Conservation (phyloP, 768 basidiomycete species). For the Lactarius sp. region DNA sequence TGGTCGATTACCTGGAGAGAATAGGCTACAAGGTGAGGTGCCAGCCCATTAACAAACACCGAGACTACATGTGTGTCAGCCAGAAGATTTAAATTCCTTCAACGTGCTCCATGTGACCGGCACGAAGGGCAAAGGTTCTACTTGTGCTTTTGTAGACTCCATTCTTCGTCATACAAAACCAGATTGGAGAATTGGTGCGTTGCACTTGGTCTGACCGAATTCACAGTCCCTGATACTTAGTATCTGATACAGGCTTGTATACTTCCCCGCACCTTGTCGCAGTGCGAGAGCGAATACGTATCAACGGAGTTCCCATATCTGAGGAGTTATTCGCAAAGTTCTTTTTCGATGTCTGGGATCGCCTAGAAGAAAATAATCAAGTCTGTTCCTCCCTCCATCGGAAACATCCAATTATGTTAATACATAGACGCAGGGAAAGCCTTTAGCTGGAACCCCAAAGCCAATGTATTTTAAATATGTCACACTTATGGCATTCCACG, state of each 20-base stretch:
- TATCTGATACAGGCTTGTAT: constrained; percentile 63
- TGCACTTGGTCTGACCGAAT: neutral
- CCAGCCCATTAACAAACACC: constrained; percentile 23
- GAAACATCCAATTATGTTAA: neutral
- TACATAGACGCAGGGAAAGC: constrained; percentile 38
- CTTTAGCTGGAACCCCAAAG: constrained; percentile 55
- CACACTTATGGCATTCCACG: constrained; percentile 88
- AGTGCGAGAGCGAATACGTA: constrained; percentile 90
- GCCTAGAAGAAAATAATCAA: constrained; percentile 53
- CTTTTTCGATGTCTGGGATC: constrained; percentile 97
- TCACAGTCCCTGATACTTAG: neutral
- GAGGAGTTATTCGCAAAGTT: constrained; percentile 85
- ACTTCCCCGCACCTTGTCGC: constrained; percentile 96
- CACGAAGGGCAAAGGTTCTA: constrained; percentile 98
- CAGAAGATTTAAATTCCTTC: constrained; percentile 75
- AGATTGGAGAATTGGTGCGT: constrained; percentile 74
- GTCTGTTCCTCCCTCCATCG: constrained; percentile 38
- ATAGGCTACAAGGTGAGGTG: constrained; percentile 78
- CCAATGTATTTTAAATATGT: constrained; percentile 93
- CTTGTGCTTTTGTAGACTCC: constrained; percentile 88
- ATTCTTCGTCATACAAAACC: constrained; percentile 74
- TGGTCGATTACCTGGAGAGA: constrained; percentile 81
- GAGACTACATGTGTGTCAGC: constrained; percentile 39
- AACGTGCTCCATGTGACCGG: constrained; percentile 97
- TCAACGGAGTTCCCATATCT: constrained; percentile 85